Conservation (phyloP, 495 filamentous ascomycete species). For the Podospora tetraspora region DNA sequence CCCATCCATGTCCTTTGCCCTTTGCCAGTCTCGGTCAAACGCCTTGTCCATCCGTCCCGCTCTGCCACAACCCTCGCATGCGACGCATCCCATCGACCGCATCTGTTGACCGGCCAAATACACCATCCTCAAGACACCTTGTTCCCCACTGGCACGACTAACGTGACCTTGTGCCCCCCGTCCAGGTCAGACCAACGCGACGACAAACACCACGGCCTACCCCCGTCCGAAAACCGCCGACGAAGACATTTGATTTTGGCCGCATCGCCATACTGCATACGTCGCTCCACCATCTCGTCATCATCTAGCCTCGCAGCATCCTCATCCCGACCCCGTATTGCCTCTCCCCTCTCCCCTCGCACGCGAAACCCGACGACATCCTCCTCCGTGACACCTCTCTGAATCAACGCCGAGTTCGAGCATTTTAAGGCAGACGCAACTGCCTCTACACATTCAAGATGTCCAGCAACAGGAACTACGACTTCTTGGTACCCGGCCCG, state of each 20-base stretch:
- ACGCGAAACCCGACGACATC: neutral
- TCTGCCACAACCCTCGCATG: neutral
- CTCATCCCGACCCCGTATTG: neutral
- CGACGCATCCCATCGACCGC: neutral
- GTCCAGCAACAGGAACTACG: slow-evolving; percentile 96
- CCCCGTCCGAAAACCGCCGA: neutral
- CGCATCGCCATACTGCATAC: neutral
- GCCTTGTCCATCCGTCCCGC: neutral
- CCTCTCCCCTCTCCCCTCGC: neutral
- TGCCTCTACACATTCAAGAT: slow-evolving; percentile 45
- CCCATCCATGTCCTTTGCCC: neutral
- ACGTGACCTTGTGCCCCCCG: slow-evolving; percentile 1
- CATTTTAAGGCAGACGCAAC: neutral
- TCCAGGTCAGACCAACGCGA: neutral
- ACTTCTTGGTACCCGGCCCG: slow-evolving; percentile 71
- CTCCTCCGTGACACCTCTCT: neutral
- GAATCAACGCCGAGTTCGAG: neutral
- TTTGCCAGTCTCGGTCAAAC: neutral
- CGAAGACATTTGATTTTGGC: neutral
- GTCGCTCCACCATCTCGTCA: neutral
- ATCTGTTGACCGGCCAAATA: neutral
- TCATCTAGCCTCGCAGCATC: neutral
- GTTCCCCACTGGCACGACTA: neutral
- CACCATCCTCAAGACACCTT: neutral
- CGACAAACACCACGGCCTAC: neutral